Conservation (phyloP, 495 filamentous ascomycete species). For the Penicillium egyptiacum region DNA sequence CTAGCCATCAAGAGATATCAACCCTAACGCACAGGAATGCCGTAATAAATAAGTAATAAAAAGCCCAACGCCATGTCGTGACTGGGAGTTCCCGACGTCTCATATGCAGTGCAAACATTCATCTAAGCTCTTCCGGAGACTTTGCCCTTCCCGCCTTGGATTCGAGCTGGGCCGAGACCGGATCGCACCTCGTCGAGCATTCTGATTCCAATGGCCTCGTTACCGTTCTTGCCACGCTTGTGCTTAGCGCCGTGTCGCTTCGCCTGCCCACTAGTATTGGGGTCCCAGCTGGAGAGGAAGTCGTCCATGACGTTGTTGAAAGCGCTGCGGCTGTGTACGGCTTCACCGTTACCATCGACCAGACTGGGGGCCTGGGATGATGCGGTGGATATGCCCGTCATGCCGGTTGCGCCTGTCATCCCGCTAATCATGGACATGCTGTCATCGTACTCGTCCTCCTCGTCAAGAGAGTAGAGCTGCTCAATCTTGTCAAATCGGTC, state of each 20-base stretch:
- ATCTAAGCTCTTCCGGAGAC: slow-evolving; percentile 34
- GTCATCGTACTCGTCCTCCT: slow-evolving; percentile 61
- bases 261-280: slow-evolving; percentile 66
- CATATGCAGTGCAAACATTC: slow-evolving; percentile 21
- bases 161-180: slow-evolving; percentile 70
- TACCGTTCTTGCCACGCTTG: slow-evolving; percentile 78
- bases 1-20: slow-evolving; percentile 23
- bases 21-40: slow-evolving; percentile 24
- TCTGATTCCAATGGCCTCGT: slow-evolving; percentile 74
- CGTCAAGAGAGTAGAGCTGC: slow-evolving; percentile 75
- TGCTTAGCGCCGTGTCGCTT: slow-evolving; percentile 56
- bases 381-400: slow-evolving; percentile 47
- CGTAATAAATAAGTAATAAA: slow-evolving; percentile 16
- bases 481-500: slow-evolving; percentile 89
- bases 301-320: slow-evolving; percentile 93
- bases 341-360: slow-evolving; percentile 37
- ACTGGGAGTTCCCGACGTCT: slow-evolving; percentile 29
- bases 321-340: slow-evolving; percentile 60
- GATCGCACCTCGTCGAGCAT: slow-evolving; percentile 89
- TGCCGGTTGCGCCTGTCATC: slow-evolving; percentile 47
- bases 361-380: slow-evolving; percentile 50
- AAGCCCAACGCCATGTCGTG: slow-evolving; percentile 32
- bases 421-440: slow-evolving; percentile 55
- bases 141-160: slow-evolving; percentile 23
- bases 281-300: slow-evolving; percentile 68